A percentile compares a stretch with the other conserved stretches of the same genome.
Conservation (phyloP, 2,329 filamentous ascomycete genomes). For the Alternaria dauci region DNA sequence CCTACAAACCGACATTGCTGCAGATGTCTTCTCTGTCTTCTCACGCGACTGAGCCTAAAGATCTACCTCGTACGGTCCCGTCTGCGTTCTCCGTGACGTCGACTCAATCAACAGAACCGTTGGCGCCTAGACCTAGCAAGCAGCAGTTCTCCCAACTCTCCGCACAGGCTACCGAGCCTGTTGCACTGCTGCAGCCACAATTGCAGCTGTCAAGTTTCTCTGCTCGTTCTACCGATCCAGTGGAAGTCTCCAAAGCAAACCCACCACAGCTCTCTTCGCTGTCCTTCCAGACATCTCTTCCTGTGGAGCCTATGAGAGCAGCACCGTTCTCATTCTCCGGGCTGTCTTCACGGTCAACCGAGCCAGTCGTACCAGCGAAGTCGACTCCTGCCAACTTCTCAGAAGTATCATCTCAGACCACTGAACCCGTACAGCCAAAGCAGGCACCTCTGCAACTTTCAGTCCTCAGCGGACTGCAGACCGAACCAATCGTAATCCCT, state of each 20-base stretch:
- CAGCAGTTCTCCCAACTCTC: conserved; percentile 27
- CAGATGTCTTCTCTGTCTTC: conserved; percentile 38
- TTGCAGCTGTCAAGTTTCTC: conserved; percentile 35
- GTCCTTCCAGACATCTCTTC: conserved; percentile 36
- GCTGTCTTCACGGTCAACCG: conserved; percentile 29
- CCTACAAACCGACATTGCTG: conserved; percentile 22
- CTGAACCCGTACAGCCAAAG: conserved; percentile 37
- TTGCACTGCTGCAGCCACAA: conserved; percentile 21
- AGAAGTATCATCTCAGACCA: conserved; percentile 31
- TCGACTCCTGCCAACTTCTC: conserved; percentile 28
- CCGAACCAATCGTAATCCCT: conserved; percentile 35
- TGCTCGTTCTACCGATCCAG: conserved; percentile 38
- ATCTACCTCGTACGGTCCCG: conserved; percentile 23
- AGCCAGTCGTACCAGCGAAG: conserved; percentile 29
- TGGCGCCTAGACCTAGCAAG: conserved; percentile 11
- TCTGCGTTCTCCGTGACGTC: conserved; percentile 35
- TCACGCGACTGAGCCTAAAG: conserved; percentile 39
- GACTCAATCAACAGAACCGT: conserved; percentile 30
- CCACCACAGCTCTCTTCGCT: conserved; percentile 30
- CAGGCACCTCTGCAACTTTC: conserved; percentile 31
- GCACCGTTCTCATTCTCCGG: conserved; percentile 26
- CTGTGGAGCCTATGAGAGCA: conserved; percentile 25
- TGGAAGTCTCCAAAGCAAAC: conserved; percentile 18
- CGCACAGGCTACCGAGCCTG: conserved; percentile 29
- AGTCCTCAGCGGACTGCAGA: conserved; percentile 38